A percentile compares a stretch with the other conserved stretches of the same genome.
Conservation (phyloP, 768 basidiomycete genomes). For the Termitomyces sp. region DNA sequence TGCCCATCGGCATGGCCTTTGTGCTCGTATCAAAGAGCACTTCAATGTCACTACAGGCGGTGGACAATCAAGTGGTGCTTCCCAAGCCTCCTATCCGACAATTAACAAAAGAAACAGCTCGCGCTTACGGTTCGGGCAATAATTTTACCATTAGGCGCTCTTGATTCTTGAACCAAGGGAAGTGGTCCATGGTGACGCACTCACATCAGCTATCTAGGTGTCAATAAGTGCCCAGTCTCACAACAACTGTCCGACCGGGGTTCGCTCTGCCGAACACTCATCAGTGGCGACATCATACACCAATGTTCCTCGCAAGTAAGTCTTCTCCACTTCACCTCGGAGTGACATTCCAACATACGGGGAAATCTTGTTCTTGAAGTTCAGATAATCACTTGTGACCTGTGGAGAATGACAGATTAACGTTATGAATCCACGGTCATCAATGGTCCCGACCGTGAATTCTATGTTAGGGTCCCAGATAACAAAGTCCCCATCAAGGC, state of each 20-base stretch:
- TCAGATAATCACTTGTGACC: conserved; percentile 71
- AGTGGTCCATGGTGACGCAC: neutral
- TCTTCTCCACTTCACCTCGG: conserved; percentile 70
- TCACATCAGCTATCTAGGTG: neutral
- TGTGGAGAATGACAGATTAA: conserved; percentile 26
- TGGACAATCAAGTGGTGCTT: no score
- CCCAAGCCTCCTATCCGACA: neutral
- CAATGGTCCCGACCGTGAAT: conserved; percentile 33
- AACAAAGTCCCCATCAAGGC: conserved; percentile 84
- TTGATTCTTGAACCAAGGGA: no score
- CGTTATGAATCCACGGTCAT: neutral
- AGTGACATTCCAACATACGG: conserved; percentile 81
- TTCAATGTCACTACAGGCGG: no score
- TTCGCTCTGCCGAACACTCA: conserved; percentile 13
- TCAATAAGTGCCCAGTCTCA: conserved; percentile 16
- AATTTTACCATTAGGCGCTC: no score
- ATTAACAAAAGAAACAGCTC: neutral
- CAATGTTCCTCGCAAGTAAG: conserved; percentile 73
- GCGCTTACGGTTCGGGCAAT: neutral
- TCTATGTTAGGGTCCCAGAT: conserved; percentile 72
- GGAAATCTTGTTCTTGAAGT: conserved; percentile 93
- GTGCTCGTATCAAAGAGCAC: no score
- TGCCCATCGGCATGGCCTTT: no score
- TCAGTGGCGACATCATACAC: conserved; percentile 54
- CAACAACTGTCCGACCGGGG: conserved; percentile 40